Conservation (phyloP, 768 basidiomycete species). For the Saitozyma sp. region DNA sequence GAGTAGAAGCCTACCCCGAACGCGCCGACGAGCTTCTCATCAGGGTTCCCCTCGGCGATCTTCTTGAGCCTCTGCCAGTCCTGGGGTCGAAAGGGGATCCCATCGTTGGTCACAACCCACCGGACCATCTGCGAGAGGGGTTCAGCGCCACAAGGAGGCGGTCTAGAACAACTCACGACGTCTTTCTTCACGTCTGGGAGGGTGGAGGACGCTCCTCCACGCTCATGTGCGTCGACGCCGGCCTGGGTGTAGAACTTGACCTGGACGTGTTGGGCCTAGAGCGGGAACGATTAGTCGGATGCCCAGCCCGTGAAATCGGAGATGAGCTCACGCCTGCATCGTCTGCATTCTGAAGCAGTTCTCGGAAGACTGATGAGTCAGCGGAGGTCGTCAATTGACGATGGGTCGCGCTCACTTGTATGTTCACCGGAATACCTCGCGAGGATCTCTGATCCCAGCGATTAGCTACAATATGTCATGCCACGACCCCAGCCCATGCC, state of each 20-base stretch:
- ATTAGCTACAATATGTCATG: not conserved
- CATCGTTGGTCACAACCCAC: slow-evolving; percentile 88
- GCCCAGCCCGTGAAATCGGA: not conserved
- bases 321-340: slow-evolving; percentile 63
- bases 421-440: slow-evolving; percentile 94
- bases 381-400: not conserved
- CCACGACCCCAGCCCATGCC: not conserved
- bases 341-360: slow-evolving; percentile 93
- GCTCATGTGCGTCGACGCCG: slow-evolving; percentile 27
- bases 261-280: slow-evolving; percentile 43
- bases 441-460: slow-evolving; percentile 60
- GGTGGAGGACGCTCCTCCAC: slow-evolving; percentile 29
- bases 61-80: slow-evolving; percentile 89
- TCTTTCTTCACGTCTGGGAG: slow-evolving; percentile 67
- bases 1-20: slow-evolving; percentile 46
- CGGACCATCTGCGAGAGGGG: slow-evolving; percentile 61
- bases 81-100: slow-evolving; percentile 73
- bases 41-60: slow-evolving; percentile 94
- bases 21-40: slow-evolving; percentile 93
- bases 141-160: not conserved
- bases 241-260: slow-evolving; percentile 47
- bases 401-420: slow-evolving; percentile 59
- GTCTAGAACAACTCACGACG: slow-evolving; percentile 56
- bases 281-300: not conserved
- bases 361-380: slow-evolving; percentile 62